Percentiles rank a stretch among this genome's conserved stretches.
Conservation (phyloP, 148 eudicot genomes). For the Spergularia marina region DNA sequence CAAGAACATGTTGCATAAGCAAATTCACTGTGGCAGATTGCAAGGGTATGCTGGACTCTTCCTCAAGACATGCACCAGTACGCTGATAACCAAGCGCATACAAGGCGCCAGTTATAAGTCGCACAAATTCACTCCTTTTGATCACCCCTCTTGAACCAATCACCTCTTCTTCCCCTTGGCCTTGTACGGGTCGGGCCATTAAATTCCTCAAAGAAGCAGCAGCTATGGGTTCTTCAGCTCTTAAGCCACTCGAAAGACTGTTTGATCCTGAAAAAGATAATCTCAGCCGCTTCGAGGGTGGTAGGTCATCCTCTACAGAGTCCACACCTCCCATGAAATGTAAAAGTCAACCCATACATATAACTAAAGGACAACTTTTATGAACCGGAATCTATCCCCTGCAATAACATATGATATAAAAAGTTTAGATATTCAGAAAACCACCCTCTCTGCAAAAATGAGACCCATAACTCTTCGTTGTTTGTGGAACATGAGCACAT, state of each 20-base stretch:
- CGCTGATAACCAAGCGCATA: constrained; percentile 76
- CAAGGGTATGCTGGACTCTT: constrained; percentile 72
- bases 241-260: constrained; percentile 32
- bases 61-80: constrained; percentile 63
- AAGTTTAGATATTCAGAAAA: neutral
- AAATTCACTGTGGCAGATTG: constrained; percentile 50
- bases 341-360: constrained; percentile 58
- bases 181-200: constrained; percentile 64
- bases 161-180: constrained; percentile 62
- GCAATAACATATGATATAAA: constrained; percentile 8
- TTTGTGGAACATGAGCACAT: no score
- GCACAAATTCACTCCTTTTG: constrained; percentile 59
- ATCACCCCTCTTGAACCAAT: constrained; percentile 66
- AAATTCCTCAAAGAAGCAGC: constrained; percentile 41
- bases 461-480: neutral
- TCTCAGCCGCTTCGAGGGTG: constrained; percentile 55
- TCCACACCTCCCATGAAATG: constrained; percentile 58
- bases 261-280: constrained; percentile 39
- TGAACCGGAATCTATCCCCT: constrained; percentile 14
- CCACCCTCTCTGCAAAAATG: neutral
- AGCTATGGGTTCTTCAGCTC: constrained; percentile 27
- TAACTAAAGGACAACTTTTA: constrained; percentile 19
- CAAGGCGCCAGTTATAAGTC: constrained; percentile 64
- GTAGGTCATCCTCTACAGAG: constrained; percentile 47
- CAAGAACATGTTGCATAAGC: constrained; percentile 61